Conservation (phyloP, 495 filamentous ascomycete genomes). For the Chlorociboria aeruginascens region DNA sequence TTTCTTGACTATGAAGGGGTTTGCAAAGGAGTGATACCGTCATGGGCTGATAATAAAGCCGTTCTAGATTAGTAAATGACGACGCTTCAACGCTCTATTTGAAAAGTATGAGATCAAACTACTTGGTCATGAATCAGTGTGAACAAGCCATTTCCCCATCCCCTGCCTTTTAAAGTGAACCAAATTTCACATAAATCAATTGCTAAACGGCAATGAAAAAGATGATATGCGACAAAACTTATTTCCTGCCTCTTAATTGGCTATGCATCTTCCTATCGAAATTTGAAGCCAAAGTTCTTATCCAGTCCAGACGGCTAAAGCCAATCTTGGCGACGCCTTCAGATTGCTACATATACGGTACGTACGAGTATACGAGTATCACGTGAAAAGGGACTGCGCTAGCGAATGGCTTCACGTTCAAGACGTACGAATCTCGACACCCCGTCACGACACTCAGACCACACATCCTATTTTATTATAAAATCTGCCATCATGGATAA, state of each 20-base stretch:
- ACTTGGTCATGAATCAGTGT: neutral
- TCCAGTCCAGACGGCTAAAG: no score
- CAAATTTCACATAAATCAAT: no score
- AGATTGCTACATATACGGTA: no score
- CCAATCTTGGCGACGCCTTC: no score
- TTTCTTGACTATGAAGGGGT: constrained; percentile 76
- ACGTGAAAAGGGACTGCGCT: neutral
- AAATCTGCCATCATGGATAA: constrained; percentile 29
- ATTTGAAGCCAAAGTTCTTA: no score
- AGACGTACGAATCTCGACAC: neutral
- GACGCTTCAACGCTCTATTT: neutral
- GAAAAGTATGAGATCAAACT: neutral
- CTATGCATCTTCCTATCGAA: no score
- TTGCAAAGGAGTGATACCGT: constrained; percentile 67
- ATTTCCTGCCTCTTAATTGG: no score
- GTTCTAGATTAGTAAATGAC: constrained; percentile 36
- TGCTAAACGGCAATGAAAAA: no score
- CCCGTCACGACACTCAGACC: constrained; percentile 1
- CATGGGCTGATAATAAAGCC: constrained; percentile 66
- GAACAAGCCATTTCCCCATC: no score
- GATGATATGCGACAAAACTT: no score
- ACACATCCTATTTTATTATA: neutral
- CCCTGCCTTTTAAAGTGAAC: no score
- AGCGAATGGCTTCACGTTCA: neutral
- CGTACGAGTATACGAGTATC: no score